Conservation (phyloP, 2,329 filamentous ascomycete species). For the Parascedosporium putredinis region DNA sequence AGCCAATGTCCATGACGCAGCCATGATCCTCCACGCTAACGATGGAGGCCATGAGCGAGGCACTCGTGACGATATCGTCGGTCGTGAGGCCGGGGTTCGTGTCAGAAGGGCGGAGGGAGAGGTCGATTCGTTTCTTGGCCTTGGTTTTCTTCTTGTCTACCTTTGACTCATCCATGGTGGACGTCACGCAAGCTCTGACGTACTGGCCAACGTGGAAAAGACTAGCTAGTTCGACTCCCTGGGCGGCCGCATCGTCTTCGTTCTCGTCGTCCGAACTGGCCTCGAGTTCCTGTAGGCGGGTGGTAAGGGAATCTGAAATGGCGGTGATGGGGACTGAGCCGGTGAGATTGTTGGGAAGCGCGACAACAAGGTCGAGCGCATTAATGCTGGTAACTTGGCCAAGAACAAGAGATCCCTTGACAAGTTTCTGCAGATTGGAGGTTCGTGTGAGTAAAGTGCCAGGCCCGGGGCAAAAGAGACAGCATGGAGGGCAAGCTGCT, state of each 20-base stretch:
- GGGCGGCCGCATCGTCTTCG: slow-evolving; percentile 38
- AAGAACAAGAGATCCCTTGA: slow-evolving; percentile 77
- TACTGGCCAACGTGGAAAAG: slow-evolving; percentile 83
- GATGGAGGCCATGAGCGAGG: slow-evolving; percentile 78
- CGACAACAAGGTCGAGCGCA: slow-evolving; percentile 64
- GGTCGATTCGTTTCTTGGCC: slow-evolving; percentile 70
- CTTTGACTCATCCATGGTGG: slow-evolving; percentile 58
- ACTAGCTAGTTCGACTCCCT: slow-evolving; percentile 59
- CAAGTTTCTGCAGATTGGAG: slow-evolving; percentile 51
- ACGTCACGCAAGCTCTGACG: slow-evolving; percentile 70
- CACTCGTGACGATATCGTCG: slow-evolving; percentile 64
- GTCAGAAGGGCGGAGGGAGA: slow-evolving; percentile 70
- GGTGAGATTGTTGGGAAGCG: slow-evolving; percentile 84
- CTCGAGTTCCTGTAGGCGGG: slow-evolving; percentile 60
- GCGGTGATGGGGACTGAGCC: slow-evolving; percentile 87
- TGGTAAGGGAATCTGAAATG: slow-evolving; percentile 71
- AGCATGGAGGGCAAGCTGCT: slow-evolving; percentile 10
- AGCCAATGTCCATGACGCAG: slow-evolving; percentile 81
- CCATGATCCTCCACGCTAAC: slow-evolving; percentile 93
- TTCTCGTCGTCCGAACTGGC: slow-evolving; percentile 42
- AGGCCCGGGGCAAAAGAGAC: background rate
- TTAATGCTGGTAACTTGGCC: slow-evolving; percentile 79
- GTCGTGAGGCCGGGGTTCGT: slow-evolving; percentile 66
- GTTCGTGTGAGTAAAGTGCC: slow-evolving; percentile 13
- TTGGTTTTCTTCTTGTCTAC: slow-evolving; percentile 49